These are phyloP conservation scores for Xylariaceae sp. DNA, from an alignment of 2,329 filamentous ascomycete species.

Conservation along the genomic window DNA sequence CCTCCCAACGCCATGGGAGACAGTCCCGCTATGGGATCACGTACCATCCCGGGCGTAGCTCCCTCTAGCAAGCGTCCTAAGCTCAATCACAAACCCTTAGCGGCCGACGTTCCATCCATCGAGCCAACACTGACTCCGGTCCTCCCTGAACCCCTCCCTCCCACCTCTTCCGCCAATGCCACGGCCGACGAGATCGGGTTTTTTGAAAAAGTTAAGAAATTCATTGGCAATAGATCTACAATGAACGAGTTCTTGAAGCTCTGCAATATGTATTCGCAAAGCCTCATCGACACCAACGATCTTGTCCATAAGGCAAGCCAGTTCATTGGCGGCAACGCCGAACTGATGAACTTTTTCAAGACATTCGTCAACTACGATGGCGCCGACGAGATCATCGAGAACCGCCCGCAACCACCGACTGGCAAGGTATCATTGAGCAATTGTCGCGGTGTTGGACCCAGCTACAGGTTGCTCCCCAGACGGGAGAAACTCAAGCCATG, in stretches of 20 bases:
- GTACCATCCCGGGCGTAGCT: constrained; percentile 34
- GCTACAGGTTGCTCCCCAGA: constrained; percentile 79
- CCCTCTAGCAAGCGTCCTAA: constrained; percentile 64
- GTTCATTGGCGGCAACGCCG: constrained; percentile 84
- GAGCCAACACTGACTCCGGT: constrained; percentile 87
- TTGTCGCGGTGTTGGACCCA: constrained; percentile 91
- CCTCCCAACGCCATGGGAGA: constrained; percentile 43
- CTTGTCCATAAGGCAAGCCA: constrained; percentile 76
- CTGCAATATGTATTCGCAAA: constrained; percentile 90
- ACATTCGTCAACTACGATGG: constrained; percentile 75
- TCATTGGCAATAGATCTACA: constrained; percentile 83
- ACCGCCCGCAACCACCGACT: constrained; percentile 68
- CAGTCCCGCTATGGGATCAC: constrained; percentile 36
- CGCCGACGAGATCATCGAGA: constrained; percentile 74
- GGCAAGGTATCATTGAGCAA: constrained; percentile 91
- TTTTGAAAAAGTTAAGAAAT: constrained; percentile 96
- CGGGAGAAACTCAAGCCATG: constrained; percentile 84
- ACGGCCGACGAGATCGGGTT: constrained; percentile 84
- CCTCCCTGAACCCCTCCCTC: constrained; percentile 81
- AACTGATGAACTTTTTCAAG: constrained; percentile 87
- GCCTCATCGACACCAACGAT: constrained; percentile 81
- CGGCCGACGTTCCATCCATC: constrained; percentile 57
- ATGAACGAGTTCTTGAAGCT: constrained; percentile 97
- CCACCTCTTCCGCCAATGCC: constrained; percentile 67
- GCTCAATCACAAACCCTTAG: constrained; percentile 63